Percentiles rank a stretch among this genome's conserved stretches.
Evolutionary conservation across 306 rosid species (phyloP).

Genomic region (Begonia fuchsioides): DNA sequence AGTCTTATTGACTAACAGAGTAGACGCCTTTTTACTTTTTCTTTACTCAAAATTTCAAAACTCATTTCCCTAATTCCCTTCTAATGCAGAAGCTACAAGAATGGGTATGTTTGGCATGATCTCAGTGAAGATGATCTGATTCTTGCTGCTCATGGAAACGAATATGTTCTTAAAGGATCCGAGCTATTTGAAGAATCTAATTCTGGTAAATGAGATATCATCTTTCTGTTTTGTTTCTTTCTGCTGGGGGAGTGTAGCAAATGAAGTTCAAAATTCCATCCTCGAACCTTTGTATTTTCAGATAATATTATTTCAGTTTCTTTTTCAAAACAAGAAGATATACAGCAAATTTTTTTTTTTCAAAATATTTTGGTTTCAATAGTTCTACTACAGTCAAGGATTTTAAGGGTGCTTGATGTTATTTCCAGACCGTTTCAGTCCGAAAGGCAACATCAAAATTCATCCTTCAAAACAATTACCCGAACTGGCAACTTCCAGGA

Average conservation of each 20-base stretch:
- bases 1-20: too few relatives aligned
- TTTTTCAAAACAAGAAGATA: too few relatives aligned
- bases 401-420: conserved; percentile 8
- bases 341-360: too few relatives aligned
- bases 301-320: too few relatives aligned
- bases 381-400: neutral
- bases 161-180: conserved; percentile 90
- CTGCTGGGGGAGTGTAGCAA: too few relatives aligned
- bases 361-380: neutral
- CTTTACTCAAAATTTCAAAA: too few relatives aligned
- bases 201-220: conserved; percentile 35
- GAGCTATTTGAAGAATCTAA: conserved; percentile 73
- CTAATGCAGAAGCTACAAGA: conserved; percentile 61
- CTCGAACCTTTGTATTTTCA: too few relatives aligned
- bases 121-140: conserved; percentile 68
- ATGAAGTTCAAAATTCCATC: too few relatives aligned
- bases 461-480: conserved; percentile 62
- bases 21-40: too few relatives aligned
- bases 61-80: too few relatives aligned
- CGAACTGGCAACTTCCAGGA: conserved; percentile 49
- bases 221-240: neutral
- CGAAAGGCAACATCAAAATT: conserved; percentile 30
- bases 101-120: conserved; percentile 96
- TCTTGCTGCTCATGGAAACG: conserved; percentile 72
- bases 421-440: conserved; percentile 41